These are phyloP conservation scores for Theileria annulata DNA, from an alignment of 169 alveolate genomes.

Conservation along the genomic window DNA sequence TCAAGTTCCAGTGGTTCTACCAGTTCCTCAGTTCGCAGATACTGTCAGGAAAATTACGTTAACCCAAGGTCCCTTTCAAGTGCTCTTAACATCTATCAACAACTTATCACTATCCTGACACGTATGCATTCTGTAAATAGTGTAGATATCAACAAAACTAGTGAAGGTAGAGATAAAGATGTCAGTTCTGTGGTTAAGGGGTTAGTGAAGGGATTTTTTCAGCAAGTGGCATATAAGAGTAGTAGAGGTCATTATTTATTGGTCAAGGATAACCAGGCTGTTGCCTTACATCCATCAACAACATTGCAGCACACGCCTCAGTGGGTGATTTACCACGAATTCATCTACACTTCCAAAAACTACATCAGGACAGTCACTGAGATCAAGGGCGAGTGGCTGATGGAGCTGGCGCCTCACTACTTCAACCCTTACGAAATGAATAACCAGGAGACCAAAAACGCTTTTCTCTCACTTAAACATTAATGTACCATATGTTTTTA, in stretches of 20 bases:
- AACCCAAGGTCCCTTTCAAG: constrained; percentile 88
- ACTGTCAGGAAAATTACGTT: constrained; percentile 87
- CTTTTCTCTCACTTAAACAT: constrained; percentile 7
- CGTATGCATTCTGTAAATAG: constrained; percentile 68
- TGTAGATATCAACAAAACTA: background rate
- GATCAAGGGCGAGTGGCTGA: constrained; percentile 89
- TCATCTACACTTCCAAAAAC: constrained; percentile 95
- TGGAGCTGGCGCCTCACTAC: constrained; percentile 75
- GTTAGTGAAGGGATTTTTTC: constrained; percentile 89
- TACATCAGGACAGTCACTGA: constrained; percentile 93
- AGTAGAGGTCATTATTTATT: constrained; percentile 91
- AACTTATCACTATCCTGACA: constrained; percentile 82
- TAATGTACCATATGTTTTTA: background rate
- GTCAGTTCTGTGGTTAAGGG: constrained; percentile 24
- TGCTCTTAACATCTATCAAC: constrained; percentile 88
- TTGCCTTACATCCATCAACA: constrained; percentile 97
- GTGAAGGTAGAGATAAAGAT: background rate
- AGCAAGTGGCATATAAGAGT: constrained; percentile 89
- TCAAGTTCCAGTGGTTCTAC: background rate
- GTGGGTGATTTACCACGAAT: constrained; percentile 96
- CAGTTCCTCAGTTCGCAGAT: constrained; percentile 68
- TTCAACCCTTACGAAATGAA: constrained; percentile 40
- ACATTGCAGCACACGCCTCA: constrained; percentile 93
- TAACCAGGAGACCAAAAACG: constrained; percentile 11
- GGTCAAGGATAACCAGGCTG: constrained; percentile 93